phyloP scores from a whole-genome alignment of 257 asterid species.

The Mitragyna speciosa region DNA sequence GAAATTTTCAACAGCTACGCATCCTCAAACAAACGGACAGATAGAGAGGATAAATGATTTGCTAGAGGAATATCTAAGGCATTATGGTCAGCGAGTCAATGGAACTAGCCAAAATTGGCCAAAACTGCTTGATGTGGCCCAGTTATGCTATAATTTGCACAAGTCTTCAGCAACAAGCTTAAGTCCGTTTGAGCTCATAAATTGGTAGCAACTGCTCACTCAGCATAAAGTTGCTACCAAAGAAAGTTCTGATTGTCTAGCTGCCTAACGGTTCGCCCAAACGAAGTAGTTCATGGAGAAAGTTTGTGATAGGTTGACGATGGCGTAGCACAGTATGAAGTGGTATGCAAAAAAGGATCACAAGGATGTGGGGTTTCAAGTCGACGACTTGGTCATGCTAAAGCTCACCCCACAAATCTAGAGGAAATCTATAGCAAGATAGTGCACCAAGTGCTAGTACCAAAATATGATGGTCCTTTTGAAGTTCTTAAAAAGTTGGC shows the following conservation, averaged over 20 bases:
- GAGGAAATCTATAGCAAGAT: background rate
- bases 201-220: background rate
- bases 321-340: background rate
- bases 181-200: background rate
- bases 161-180: background rate
- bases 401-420: background rate
- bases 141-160: conserved; percentile 1
- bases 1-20: background rate
- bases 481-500: background rate
- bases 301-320: background rate
- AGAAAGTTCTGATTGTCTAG: background rate
- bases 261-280: background rate
- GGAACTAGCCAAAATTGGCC: background rate
- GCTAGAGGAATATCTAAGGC: background rate
- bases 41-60: background rate
- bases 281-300: background rate
- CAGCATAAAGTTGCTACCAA: background rate
- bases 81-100: background rate
- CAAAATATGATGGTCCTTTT: background rate
- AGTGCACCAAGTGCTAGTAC: background rate
- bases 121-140: background rate
- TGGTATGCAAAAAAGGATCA: too few species aligned
- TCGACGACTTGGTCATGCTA: background rate
- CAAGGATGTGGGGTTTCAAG: too few species aligned
- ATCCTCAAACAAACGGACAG: too few species aligned